These are phyloP conservation scores for Flaveria trinervia DNA, from an alignment of 129 eudicot species.

Conservation along the genomic window DNA sequence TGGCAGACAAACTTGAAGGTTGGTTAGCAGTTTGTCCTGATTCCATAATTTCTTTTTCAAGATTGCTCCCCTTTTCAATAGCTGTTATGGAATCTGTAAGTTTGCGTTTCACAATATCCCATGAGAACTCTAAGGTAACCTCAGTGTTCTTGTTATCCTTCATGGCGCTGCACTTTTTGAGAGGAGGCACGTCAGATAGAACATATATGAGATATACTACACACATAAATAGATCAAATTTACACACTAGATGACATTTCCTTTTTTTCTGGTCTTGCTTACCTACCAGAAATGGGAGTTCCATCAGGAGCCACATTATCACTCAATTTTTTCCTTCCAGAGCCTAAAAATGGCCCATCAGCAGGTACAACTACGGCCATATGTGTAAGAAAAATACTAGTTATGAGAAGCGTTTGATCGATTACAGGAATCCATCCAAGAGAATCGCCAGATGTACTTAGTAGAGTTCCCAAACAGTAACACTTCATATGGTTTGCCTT, in stretches of 20 bases:
- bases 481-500: slow-evolving; percentile 40
- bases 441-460: slow-evolving; percentile 45
- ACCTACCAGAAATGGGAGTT: slow-evolving; percentile 80
- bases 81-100: slow-evolving; percentile 59
- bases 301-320: slow-evolving; percentile 44
- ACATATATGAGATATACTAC: slow-evolving; percentile 3
- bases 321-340: slow-evolving; percentile 42
- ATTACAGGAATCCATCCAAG: slow-evolving; percentile 71
- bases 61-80: slow-evolving; percentile 41
- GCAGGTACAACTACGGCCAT: slow-evolving; percentile 82
- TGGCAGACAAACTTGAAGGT: slow-evolving; percentile 75
- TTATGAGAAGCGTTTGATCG: slow-evolving; percentile 75
- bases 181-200: not conserved
- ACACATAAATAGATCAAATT: not conserved
- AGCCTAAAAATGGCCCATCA: slow-evolving; percentile 42
- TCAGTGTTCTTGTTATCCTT: slow-evolving; percentile 47
- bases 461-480: slow-evolving; percentile 55
- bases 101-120: slow-evolving; percentile 77
- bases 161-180: slow-evolving; percentile 49
- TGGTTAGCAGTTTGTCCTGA: slow-evolving; percentile 37
- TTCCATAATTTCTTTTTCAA: slow-evolving; percentile 36
- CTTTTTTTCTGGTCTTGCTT: slow-evolving; percentile 59
- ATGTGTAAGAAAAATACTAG: slow-evolving; percentile 76
- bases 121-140: slow-evolving; percentile 48
- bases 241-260: slow-evolving; percentile 26